These are phyloP conservation scores for Mycena venus DNA, from an alignment of 768 basidiomycete genomes.

Conservation along the genomic window DNA sequence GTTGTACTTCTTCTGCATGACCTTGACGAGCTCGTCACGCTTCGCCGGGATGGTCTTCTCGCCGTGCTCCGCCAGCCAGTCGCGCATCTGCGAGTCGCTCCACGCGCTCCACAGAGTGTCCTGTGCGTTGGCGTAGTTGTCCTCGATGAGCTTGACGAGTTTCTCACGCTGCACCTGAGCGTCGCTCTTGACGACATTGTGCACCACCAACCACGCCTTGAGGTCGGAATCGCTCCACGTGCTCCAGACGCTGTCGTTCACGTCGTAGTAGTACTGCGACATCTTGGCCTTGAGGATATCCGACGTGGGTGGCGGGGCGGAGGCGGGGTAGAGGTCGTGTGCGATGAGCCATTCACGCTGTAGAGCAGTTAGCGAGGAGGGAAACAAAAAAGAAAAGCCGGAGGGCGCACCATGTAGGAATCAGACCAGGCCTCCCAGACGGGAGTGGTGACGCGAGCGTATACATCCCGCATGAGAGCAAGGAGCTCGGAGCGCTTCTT, in stretches of 20 bases:
- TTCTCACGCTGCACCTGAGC: slow-evolving; percentile 79
- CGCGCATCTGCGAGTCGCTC: slow-evolving; percentile 78
- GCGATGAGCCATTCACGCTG: slow-evolving; percentile 88
- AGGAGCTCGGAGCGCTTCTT: slow-evolving; percentile 78
- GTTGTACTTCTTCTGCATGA: slow-evolving; percentile 79
- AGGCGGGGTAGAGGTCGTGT: slow-evolving; percentile 78
- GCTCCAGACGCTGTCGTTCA: slow-evolving; percentile 66
- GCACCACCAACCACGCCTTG: slow-evolving; percentile 83
- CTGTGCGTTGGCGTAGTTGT: slow-evolving; percentile 74
- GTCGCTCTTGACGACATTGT: slow-evolving; percentile 80
- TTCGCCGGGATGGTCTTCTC: slow-evolving; percentile 74
- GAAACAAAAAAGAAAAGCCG: neutral
- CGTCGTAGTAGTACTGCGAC: slow-evolving; percentile 82
- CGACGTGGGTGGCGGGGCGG: slow-evolving; percentile 63
- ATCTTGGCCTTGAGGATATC: slow-evolving; percentile 75
- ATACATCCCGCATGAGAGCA: slow-evolving; percentile 75
- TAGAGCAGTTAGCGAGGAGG: neutral
- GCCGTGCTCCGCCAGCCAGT: slow-evolving; percentile 82
- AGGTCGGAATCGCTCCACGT: slow-evolving; percentile 86
- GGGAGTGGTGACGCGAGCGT: slow-evolving; percentile 71
- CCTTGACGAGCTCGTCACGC: slow-evolving; percentile 80
- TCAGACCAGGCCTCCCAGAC: slow-evolving; percentile 83
- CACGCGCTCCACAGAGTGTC: slow-evolving; percentile 78
- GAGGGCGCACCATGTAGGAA: neutral
- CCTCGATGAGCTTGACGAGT: slow-evolving; percentile 80